Evolutionary conservation across 73 alveolate species (phyloP), one percentile per base, ranked within the genome.

Genomic region (Blepharisma japonicum): DNA sequence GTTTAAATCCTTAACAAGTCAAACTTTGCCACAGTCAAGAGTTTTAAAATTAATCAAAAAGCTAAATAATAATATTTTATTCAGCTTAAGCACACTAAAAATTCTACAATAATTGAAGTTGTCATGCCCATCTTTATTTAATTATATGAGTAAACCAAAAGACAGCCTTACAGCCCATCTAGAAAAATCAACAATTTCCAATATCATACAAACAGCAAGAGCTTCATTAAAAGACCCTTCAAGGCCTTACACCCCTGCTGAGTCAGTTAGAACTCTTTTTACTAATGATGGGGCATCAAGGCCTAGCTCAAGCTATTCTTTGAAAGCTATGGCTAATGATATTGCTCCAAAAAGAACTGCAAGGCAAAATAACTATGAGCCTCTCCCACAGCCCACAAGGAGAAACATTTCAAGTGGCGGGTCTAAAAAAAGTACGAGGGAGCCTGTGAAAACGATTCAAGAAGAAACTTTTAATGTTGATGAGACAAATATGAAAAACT

Each of bases 141-240:
- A 32, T 32, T 32, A 32, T 32, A 32, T 32, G 42, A 32, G 42
- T 32, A 32, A 32, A 32, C 42, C 42, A 1, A 61, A 61, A 61
- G 74, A 61, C 74, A 9, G 47, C 11, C 47, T 61, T n/a, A 61
- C 74, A 20, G 38, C 74, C 39, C 74, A 61, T 5, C 23, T 61
- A 25, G 74, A 61, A 20, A 61, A 61, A 61, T 14, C 47, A n/a
- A 61, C 23, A 14, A 61, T 61, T 18, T 61, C 74, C n/a, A 61
- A 25, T 25, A 61, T 61, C 0, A 20, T 61, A 0, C 23, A n/a
- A 20, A 25, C n/a, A 14, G 74, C 74, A 20, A 61, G 74, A 61
- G 74, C 74, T 61, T 61, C 74, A 18, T 25, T 61, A 25, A 61
- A 61, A 61, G 74, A 61, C 18, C n/a, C 74, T 20, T 61, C 74